Conservation (phyloP, 305 asterid genomes). For the Fraxinus velutina region DNA sequence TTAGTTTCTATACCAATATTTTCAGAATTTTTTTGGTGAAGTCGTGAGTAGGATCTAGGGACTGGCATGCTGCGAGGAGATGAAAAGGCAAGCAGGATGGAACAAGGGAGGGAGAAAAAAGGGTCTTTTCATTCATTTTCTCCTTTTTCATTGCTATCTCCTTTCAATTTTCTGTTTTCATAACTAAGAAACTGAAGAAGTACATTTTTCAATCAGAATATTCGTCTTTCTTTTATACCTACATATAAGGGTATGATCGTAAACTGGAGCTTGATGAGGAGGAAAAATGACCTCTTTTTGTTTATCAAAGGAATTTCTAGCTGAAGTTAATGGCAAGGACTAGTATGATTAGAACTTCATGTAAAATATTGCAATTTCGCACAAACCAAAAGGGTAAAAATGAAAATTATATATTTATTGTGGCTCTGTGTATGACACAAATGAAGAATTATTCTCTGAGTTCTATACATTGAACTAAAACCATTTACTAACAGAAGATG, state of each 20-base stretch:
- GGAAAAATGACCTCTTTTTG: neutral
- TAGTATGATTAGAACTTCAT: neutral
- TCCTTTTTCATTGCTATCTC: neutral
- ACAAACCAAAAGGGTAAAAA: neutral
- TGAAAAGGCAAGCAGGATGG: neutral
- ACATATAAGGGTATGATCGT: neutral
- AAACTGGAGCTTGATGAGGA: neutral
- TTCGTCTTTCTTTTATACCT: neutral
- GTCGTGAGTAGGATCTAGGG: neutral
- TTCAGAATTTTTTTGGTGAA: neutral
- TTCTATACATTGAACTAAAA: neutral
- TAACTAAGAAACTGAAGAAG: neutral
- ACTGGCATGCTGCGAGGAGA: neutral
- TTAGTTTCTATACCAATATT: neutral
- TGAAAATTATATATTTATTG: neutral
- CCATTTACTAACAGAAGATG: neutral
- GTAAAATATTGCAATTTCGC: neutral
- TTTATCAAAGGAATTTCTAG: neutral
- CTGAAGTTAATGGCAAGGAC: neutral
- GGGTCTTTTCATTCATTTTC: neutral
- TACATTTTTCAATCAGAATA: neutral
- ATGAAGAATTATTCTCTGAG: neutral
- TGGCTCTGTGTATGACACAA: neutral
- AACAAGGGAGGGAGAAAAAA: neutral
- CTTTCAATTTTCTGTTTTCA: neutral